A percentile compares a stretch with the other conserved stretches of the same genome.
These are phyloP conservation scores for Botrytis sinoallii DNA, from an alignment of 2,329 filamentous ascomycete species.

Conservation along the genomic window DNA sequence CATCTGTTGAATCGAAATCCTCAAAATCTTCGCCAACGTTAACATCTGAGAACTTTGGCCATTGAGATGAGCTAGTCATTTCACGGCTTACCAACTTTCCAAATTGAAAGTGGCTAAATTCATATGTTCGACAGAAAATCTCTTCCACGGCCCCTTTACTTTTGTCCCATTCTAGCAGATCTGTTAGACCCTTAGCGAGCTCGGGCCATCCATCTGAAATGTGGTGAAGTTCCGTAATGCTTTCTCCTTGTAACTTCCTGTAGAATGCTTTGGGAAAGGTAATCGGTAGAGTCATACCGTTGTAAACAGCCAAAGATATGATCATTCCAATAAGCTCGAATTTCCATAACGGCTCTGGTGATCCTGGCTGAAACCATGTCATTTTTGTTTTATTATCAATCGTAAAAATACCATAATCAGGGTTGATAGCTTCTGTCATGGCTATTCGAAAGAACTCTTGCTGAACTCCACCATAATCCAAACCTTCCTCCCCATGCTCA, in stretches of 20 bases:
- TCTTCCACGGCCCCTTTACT: conserved; percentile 74
- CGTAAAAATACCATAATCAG: conserved; percentile 75
- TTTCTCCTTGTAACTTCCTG: conserved; percentile 68
- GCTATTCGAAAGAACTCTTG: conserved; percentile 92
- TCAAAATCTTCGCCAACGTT: conserved; percentile 41
- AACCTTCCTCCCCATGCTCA: conserved; percentile 78
- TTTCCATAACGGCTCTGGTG: conserved; percentile 80
- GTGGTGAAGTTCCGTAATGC: conserved; percentile 67
- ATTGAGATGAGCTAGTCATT: conserved; percentile 47
- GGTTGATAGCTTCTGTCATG: conserved; percentile 74
- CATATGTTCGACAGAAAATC: conserved; percentile 79
- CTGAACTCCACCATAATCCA: conserved; percentile 92
- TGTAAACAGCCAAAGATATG: conserved; percentile 88
- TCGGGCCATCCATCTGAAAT: conserved; percentile 87
- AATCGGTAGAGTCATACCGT: conserved; percentile 85
- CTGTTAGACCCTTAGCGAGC: conserved; percentile 69
- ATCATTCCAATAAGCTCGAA: conserved; percentile 85
- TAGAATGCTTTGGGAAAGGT: conserved; percentile 87
- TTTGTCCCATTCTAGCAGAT: conserved; percentile 73
- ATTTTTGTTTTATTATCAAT: conserved; percentile 73
- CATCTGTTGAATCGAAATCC: conserved; percentile 37
- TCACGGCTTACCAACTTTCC: conserved; percentile 55
- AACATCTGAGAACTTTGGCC: conserved; percentile 51
- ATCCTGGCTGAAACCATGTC: conserved; percentile 84
- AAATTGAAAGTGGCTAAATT: conserved; percentile 67